Evolutionary conservation across 2,329 filamentous ascomycete species (phyloP), one percentile per base, ranked within the genome.

Genomic region (Didymosphaeria variabile): DNA sequence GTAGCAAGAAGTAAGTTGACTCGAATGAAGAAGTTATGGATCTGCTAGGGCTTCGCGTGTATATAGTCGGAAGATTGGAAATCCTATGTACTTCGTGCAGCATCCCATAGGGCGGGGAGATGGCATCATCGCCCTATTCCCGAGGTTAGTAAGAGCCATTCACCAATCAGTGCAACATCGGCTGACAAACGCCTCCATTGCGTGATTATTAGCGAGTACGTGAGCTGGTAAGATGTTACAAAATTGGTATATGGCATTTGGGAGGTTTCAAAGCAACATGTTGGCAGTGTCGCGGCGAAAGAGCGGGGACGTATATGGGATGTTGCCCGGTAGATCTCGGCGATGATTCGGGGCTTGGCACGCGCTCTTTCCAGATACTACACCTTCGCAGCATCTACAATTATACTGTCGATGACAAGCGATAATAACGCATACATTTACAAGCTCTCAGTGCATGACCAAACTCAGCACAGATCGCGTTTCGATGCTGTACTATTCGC

Each of bases 71-170:
- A 46, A 19, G 57, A 63, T 77, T 76, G 75, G 67, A 75, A 75
- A 76, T 75, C 58, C 56, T 42, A 52, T 21, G 53, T 29, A 19
- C 34, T 23, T 45, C 34, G 13, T 54, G 42, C 46, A 57, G 51
- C 58, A 29, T 40, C 53, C 46, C 60, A 31, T 12, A 23, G 36
- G 38, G 64, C 46, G 57, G 57, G 64, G 63, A 61, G 55, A 57
- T 77, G 73, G 75, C 73, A 71, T 68, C 72, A 76, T 77, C 56
- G 58, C 62, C 45, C 61, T 72, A 74, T 72, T 69, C 56, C 67
- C 63, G 68, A 68, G 64, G 65, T 75, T 75, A 71, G 45, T 72
- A 74, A 75, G 72, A 26, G 36, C 5, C 12, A 10, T 12, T 57
- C 42, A 45, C 67, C 67, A 70, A 72, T 70, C 53, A 67, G 17